Evolutionary conservation across 1,284 basidiomycete genomes (phyloP).

Genomic region (Microbotryum lychnidis-dioicae): DNA sequence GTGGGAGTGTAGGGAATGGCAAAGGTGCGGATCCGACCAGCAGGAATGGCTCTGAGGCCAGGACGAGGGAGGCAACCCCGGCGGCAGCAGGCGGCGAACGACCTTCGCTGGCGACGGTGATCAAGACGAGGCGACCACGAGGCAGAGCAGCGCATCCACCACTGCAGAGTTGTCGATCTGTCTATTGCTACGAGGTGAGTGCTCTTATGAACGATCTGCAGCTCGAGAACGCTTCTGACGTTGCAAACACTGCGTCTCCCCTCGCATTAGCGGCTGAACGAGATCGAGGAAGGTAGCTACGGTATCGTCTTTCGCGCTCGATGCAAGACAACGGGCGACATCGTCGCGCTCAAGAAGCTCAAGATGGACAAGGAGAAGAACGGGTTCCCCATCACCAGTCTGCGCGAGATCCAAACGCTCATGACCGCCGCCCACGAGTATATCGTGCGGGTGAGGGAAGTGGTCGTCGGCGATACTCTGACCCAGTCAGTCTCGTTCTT

Average conservation of each 20-base stretch:
- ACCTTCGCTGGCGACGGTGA: neutral
- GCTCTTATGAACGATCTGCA: too few relatives aligned
- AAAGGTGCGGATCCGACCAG: neutral
- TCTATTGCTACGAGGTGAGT: slow-evolving; percentile 30
- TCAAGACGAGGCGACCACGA: slow-evolving; percentile 5
- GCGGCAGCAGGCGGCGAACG: neutral
- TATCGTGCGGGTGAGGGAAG: slow-evolving; percentile 88
- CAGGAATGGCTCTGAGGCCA: slow-evolving; percentile 1
- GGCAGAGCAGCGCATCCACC: slow-evolving; percentile 24
- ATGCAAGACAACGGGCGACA: slow-evolving; percentile 82
- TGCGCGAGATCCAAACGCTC: slow-evolving; percentile 89
- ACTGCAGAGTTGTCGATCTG: slow-evolving; percentile 28
- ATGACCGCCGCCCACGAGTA: slow-evolving; percentile 74
- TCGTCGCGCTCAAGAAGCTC: slow-evolving; percentile 91
- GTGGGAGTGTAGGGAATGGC: too few relatives aligned
- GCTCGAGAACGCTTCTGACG: neutral
- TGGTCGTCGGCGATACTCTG: slow-evolving; percentile 97
- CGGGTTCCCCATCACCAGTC: slow-evolving; percentile 94
- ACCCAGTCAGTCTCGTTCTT: slow-evolving; percentile 69
- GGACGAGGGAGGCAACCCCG: neutral
- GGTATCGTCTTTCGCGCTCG: slow-evolving; percentile 92
- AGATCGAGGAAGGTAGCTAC: slow-evolving; percentile 94
- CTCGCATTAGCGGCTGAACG: slow-evolving; percentile 63
- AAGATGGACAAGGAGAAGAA: slow-evolving; percentile 97
- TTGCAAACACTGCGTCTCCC: neutral